Conservation (phyloP, 768 basidiomycete species). For the Lactarius quietus region DNA sequence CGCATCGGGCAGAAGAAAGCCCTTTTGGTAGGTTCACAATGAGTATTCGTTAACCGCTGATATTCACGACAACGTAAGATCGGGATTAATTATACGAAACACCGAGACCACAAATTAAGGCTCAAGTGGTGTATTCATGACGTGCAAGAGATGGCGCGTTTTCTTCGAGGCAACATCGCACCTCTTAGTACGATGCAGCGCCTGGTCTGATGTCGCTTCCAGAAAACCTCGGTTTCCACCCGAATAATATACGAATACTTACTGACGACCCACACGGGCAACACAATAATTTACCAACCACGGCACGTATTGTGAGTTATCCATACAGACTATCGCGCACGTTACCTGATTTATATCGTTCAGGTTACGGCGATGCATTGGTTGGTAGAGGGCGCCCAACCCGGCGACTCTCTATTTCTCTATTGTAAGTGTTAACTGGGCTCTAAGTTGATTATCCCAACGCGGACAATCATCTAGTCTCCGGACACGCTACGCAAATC, state of each 20-base stretch:
- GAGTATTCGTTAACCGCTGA: not conserved
- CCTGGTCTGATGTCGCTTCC: not conserved
- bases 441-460: not conserved
- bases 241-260: not conserved
- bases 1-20: not conserved
- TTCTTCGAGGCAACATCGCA: not conserved
- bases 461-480: not conserved
- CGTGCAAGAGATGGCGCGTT: not conserved
- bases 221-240: not conserved
- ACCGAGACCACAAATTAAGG: not conserved
- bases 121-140: not conserved
- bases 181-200: not conserved
- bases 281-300: not conserved
- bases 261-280: not conserved
- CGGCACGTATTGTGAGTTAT: conserved; percentile 5
- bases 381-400: not conserved
- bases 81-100: not conserved
- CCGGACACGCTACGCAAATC: not conserved
- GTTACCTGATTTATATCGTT: not conserved
- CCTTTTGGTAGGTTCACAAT: not conserved
- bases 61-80: not conserved
- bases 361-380: not conserved
- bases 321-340: not conserved
- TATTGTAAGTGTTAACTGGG: not conserved
- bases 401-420: not conserved